Evolutionary conservation across 306 rosid genomes (phyloP), one percentile per base, ranked within the genome.

Genomic region (Fragaria vesca): DNA sequence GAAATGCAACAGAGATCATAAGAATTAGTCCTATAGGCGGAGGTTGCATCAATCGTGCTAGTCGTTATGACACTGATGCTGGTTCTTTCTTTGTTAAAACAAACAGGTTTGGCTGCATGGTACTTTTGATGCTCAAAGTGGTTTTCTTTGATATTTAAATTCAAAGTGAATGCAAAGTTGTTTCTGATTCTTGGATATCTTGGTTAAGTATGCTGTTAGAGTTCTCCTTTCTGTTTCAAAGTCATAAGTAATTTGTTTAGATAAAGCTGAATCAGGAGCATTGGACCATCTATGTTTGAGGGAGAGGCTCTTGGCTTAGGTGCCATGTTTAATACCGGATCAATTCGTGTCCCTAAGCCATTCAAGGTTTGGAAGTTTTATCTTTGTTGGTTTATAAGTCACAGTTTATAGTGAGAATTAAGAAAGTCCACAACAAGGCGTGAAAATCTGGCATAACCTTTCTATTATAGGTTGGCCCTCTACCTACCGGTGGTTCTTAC

Each of bases 281-380:
- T 94, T 54, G 98, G 97, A 76, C 88, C 95, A 40, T 88, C 95
- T 18, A 94, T 94, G 97, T 94, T 94, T 88, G 97, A 92, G 82
- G 98, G 88, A 32, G 98, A 94, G 85, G 97, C 97, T 71, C 97
- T 92, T 78, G 97, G 98, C 73, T 85, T 94, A 86, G 88, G 87
- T 65, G 98, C 95, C 61, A 94, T 94, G 97, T 94, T 82, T 69
- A 92, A 90, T 76, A 89, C 97, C 0, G 15, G 83, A 79, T 68
- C 97, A 15, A 92, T 94, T 61, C 87, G 92, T 45, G 97, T 94
- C 54, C 98, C 98, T 79, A 85, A 82, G 82, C 98, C 98, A 8
- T 92, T 77, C 81, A 94, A 94, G 98, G 98, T 94, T 18, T 30
- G 51, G 51, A 82, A 61, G 82, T 32, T 76, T 69, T 50, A 46